Base-by-base conservation (phyloP, 2,329 filamentous ascomycete genomes). In the Metarhizium rileyi region DNA sequence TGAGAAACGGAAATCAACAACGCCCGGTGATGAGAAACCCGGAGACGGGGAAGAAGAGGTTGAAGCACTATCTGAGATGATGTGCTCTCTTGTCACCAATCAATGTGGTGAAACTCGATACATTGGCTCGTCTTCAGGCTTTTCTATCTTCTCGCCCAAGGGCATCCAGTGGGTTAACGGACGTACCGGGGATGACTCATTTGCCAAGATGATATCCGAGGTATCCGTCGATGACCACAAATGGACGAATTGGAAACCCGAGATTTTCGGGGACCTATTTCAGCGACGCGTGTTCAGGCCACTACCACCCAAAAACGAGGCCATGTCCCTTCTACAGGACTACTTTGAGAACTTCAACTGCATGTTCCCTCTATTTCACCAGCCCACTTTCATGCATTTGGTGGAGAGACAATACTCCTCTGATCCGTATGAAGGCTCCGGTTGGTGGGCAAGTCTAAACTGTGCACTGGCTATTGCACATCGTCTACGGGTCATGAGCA, bases 281-380 rank as follows among this genome's bases (percentile, higher is more conserved):
- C 81, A 83, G 48, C 83, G 90, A 35, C 84, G 84, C 16, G 78
- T 95, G 26, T 96, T 91, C 73, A 85, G 86, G 53, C 84, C 83
- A 16, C 68, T 97, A 28, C 93, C 93, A 3, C 75, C 87, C 1
- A 94, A 94, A 66, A 76, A 83, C n/a, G 90, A 96, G 68, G 88
- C 90, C 1, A 67, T 94, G 53, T 94, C 89, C 1, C 72, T 97
- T 35, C 80, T 96, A 53, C 89, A 86, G 66, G 93, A 98, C 66
- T 98, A 86, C 62, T 98, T 98, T 57, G 88, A 95, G 61, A 96
- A 96, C 69, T 97, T 98, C 76, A 98, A 98, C 72, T 93, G 89
- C 80, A 91, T 97, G 80, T 95, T 97, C 63, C 93, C 93, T 5
- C 75, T 98, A 4, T 98, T 95, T 62, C 93, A 98, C 66, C 90